A percentile compares a stretch with the other conserved stretches of the same genome.
Evolutionary conservation across 495 filamentous ascomycete genomes (phyloP).

Genomic region (Aspergillus cavernicola): DNA sequence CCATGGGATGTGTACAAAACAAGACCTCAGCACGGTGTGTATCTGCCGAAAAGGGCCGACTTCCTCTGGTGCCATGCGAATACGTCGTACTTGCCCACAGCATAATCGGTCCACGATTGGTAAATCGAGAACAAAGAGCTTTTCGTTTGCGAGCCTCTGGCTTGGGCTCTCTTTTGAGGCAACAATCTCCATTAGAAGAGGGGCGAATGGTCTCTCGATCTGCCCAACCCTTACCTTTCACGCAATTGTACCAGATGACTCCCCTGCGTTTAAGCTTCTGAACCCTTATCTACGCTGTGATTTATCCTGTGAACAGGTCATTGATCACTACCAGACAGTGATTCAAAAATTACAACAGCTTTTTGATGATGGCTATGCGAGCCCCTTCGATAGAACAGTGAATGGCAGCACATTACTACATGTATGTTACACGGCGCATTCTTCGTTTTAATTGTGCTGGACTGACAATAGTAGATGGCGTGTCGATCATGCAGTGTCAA

Average conservation of each 20-base stretch:
- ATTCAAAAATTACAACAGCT: background rate
- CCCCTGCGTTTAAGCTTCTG: background rate
- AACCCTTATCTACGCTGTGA: background rate
- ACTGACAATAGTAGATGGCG: background rate
- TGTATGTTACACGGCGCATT: background rate
- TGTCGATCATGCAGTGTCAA: background rate
- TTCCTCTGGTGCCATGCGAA: background rate
- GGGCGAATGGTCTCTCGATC: background rate
- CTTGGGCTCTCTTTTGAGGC: background rate
- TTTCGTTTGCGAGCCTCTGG: background rate
- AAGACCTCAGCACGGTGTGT: no score
- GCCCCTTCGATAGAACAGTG: background rate
- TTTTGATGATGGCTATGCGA: background rate
- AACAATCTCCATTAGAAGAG: background rate
- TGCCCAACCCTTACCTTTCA: background rate
- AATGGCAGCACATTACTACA: background rate
- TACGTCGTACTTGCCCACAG: background rate
- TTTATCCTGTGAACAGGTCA: background rate
- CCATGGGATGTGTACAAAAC: no score
- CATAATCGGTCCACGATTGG: background rate
- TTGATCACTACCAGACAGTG: no score
- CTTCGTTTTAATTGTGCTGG: background rate
- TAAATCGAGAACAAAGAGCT: background rate
- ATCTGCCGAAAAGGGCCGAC: no score
- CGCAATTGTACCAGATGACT: background rate